These are phyloP conservation scores for Cylindrotheca closterium DNA, from an alignment of 108 stramenopile species.

Conservation along the genomic window DNA sequence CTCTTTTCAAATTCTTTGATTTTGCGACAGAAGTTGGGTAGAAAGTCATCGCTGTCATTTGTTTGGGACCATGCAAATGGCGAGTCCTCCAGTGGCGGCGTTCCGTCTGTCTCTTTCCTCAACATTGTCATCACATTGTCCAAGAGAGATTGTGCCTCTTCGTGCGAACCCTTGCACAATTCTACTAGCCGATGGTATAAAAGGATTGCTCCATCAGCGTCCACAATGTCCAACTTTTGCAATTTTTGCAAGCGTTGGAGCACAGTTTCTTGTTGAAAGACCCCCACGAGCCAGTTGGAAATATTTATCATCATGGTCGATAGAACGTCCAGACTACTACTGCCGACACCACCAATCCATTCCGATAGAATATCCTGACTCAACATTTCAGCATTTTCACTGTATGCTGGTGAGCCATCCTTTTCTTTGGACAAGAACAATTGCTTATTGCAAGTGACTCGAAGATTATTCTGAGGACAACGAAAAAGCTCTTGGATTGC, in stretches of 20 bases:
- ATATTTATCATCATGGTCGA: too few species aligned
- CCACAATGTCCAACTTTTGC: conserved; percentile 61
- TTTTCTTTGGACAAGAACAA: too few species aligned
- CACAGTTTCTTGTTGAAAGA: conserved; percentile 35
- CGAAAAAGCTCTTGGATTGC: conserved; percentile 41
- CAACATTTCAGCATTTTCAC: too few species aligned
- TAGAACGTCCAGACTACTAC: too few species aligned
- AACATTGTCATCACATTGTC: neutral
- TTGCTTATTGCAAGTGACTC: conserved; percentile 44
- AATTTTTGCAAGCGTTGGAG: conserved; percentile 41
- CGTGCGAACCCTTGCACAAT: conserved; percentile 44
- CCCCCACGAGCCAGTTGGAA: neutral
- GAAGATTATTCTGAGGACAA: conserved; percentile 68
- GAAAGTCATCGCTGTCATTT: conserved; percentile 14
- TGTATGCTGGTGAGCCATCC: too few species aligned
- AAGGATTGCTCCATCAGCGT: conserved; percentile 68
- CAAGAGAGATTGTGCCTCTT: conserved; percentile 34
- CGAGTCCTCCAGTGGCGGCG: conserved; percentile 15
- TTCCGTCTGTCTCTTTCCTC: neutral
- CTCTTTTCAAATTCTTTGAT: conserved; percentile 3
- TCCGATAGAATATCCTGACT: too few species aligned
- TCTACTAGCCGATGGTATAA: conserved; percentile 55
- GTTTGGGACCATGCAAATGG: conserved; percentile 11
- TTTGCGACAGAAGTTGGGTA: conserved; percentile 10
- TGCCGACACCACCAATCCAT: too few species aligned